Conservation (phyloP, 75 land plant genomes). For the Pseudotsuga menziesii region DNA sequence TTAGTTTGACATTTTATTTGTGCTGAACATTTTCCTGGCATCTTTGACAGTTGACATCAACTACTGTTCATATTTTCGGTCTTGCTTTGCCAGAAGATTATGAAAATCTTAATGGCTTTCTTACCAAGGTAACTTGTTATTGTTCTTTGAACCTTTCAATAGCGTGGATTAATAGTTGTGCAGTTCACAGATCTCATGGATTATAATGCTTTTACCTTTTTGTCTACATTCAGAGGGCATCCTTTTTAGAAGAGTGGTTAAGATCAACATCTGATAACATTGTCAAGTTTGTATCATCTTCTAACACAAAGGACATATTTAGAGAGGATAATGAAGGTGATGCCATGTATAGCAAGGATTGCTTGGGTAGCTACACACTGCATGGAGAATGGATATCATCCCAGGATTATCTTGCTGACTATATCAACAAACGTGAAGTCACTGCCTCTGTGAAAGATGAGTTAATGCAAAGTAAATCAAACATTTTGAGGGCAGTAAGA, state of each 20-base stretch:
- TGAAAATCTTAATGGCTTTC: conserved; percentile 47
- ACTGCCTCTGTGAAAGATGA: neutral
- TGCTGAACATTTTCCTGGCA: neutral
- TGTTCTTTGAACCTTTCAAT: neutral
- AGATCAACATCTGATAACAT: conserved; percentile 20
- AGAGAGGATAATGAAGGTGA: neutral
- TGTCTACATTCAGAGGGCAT: conserved; percentile 34
- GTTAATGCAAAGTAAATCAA: conserved; percentile 24
- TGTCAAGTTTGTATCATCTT: neutral
- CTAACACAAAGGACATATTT: neutral
- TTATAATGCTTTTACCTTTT: neutral
- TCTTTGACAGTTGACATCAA: conserved; percentile 56
- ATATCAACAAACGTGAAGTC: neutral
- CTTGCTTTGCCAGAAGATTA: conserved; percentile 51
- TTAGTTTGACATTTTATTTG: neutral
- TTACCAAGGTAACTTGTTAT: conserved; percentile 53
- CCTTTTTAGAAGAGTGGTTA: conserved; percentile 62
- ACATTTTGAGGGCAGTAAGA: conserved; percentile 26
- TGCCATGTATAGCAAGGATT: neutral
- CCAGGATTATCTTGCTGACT: neutral
- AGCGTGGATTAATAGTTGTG: neutral
- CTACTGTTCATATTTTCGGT: conserved; percentile 73
- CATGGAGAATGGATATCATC: neutral
- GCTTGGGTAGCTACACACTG: neutral
- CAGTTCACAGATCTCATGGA: neutral